Conservation (phyloP, 257 asterid genomes). For the Penstemon barbatus region DNA sequence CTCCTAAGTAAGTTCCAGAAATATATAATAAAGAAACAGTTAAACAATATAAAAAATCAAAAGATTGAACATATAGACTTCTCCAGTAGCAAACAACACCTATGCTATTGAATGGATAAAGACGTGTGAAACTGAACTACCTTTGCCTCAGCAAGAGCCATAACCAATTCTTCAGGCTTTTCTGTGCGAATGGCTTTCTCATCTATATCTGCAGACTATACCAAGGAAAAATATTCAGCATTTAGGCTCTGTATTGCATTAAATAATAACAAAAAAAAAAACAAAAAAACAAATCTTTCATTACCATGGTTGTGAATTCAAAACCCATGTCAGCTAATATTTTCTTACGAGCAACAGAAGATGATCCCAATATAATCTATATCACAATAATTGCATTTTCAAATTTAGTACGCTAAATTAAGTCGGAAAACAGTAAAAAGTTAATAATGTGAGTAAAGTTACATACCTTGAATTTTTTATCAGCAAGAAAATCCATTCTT, state of each 20-base stretch:
- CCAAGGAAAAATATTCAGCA: background rate
- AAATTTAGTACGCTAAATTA: conserved; percentile 4
- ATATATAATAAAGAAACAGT: background rate
- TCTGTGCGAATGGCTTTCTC: conserved; percentile 87
- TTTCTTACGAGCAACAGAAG: conserved; percentile 73
- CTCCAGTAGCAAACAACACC: too few relatives aligned
- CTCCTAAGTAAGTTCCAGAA: background rate
- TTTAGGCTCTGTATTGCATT: background rate
- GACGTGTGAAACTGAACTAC: conserved; percentile 31
- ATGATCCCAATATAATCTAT: conserved; percentile 88
- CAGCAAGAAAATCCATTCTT: conserved; percentile 33
- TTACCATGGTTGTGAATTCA: conserved; percentile 71
- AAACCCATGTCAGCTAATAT: conserved; percentile 77
- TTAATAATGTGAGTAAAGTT: background rate
- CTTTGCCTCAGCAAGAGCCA: conserved; percentile 94
- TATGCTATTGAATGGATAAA: background rate
- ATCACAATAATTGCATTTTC: conserved; percentile 18
- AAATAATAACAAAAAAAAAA: background rate
- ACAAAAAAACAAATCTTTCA: background rate
- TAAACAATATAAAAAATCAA: background rate
- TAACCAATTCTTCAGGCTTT: conserved; percentile 87
- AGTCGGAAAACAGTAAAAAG: background rate
- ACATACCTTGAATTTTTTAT: conserved; percentile 40
- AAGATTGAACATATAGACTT: background rate
- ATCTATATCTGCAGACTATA: conserved; percentile 88